phyloP scores from a whole-genome alignment of 139 green algal species.

The Monoraphidium neglectum region DNA sequence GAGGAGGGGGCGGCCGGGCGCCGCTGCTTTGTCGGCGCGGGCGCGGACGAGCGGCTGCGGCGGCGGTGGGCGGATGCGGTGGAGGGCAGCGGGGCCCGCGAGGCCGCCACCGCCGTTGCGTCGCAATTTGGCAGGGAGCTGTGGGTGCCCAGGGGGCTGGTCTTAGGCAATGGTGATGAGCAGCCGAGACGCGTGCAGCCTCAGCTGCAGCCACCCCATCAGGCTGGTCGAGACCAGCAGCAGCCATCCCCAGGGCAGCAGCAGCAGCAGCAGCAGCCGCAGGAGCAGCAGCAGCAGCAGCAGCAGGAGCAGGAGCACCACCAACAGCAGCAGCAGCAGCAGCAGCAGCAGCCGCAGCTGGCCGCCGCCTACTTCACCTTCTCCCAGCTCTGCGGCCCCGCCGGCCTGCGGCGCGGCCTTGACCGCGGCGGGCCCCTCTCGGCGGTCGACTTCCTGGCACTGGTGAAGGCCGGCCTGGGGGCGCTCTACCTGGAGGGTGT shows the following conservation, averaged over 20 bases:
- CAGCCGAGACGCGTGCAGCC: too few species aligned
- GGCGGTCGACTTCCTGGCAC: slow-evolving; percentile 78
- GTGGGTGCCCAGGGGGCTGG: too few species aligned
- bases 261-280: neutral
- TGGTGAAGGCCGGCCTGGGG: slow-evolving; percentile 37
- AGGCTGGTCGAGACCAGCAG: too few species aligned
- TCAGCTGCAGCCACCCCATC: neutral
- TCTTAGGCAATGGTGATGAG: too few species aligned
- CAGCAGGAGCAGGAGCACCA: slow-evolving; percentile 18
- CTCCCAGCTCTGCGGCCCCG: slow-evolving; percentile 74
- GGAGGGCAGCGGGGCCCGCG: too few species aligned
- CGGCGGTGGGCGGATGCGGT: neutral
- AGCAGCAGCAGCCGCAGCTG: slow-evolving; percentile 28
- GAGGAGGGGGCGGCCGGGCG: neutral
- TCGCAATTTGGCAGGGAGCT: too few species aligned
- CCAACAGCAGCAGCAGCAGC: slow-evolving; percentile 9
- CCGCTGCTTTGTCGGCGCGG: neutral
- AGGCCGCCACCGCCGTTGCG: too few species aligned
- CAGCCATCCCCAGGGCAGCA: neutral
- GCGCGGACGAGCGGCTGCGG: neutral
- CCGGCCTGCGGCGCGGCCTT: slow-evolving; percentile 9
- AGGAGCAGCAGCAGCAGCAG: slow-evolving; percentile 14
- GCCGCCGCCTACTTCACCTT: slow-evolving; percentile 70
- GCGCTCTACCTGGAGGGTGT: slow-evolving; percentile 13
- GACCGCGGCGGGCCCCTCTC: slow-evolving; percentile 46